Evolutionary conservation across 148 eudicot genomes (phyloP).

Genomic region (Rhododendron ovatum): DNA sequence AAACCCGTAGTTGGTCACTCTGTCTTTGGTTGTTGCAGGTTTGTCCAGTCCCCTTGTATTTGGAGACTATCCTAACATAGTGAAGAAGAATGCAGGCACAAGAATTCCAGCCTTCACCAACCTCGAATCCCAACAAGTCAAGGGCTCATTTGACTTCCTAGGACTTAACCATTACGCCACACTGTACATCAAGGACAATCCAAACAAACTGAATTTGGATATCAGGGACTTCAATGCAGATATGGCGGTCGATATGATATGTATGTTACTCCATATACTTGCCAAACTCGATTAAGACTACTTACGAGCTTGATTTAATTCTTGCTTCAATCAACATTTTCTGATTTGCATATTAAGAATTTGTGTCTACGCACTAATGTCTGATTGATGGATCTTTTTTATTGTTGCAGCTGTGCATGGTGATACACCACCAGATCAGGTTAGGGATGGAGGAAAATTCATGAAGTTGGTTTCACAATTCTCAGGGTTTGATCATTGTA

Average conservation of each 20-base stretch:
- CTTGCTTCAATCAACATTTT: background rate
- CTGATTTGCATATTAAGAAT: background rate
- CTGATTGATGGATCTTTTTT: background rate
- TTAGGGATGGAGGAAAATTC: background rate
- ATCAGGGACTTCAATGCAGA: slow-evolving; percentile 42
- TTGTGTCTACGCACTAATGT: background rate
- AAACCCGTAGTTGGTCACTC: background rate
- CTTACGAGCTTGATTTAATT: background rate
- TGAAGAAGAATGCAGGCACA: slow-evolving; percentile 39
- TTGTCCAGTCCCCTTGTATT: slow-evolving; percentile 45
- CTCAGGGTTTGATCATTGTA: background rate
- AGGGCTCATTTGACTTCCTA: slow-evolving; percentile 58
- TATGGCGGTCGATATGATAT: slow-evolving; percentile 19
- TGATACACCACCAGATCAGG: slow-evolving; percentile 14
- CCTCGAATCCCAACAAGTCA: slow-evolving; percentile 37
- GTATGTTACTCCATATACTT: slow-evolving; percentile 24
- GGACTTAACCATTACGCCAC: slow-evolving; percentile 51
- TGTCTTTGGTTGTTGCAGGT: slow-evolving; percentile 23
- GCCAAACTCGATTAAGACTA: background rate
- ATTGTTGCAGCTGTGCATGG: background rate
- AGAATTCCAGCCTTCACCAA: slow-evolving; percentile 44
- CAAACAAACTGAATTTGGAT: slow-evolving; percentile 19
- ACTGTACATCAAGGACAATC: slow-evolving; percentile 27
- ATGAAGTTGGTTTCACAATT: background rate
- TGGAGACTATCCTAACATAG: slow-evolving; percentile 55